Base-by-base conservation (phyloP, 1,284 basidiomycete species). In the Ustilago shanxiensis region DNA sequence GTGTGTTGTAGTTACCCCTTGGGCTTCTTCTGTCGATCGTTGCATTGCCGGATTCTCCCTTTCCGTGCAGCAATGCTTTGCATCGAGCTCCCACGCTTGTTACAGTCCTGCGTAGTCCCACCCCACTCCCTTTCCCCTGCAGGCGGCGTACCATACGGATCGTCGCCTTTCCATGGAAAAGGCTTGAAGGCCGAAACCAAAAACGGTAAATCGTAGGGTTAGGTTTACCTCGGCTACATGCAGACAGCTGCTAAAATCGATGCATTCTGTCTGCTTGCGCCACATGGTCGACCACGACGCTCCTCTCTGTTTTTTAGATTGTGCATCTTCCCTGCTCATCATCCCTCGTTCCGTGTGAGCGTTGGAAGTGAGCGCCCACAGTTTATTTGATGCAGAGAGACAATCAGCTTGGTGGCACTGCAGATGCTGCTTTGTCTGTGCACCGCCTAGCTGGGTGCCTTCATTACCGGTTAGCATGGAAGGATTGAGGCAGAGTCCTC, bases 31-130 rank as follows among this genome's bases (percentile, higher is more conserved):
- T 54, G 50, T 54, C 50, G 51, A 54, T 41, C 60, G 51, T 44
- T 54, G 60, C 60, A 53, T 61, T 44, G 29, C 51, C 51, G 57
- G 33, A 5, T 4, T 24, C 10, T 14, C 54, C 44, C 10, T 37
- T 45, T 33, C 35, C 20, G 11, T 14, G 35, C 53, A 41, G 10
- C 8, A 3, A 24, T 20, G 52, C 28, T 14, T 41, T 18, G 44
- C 41, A 47, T 49, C 29, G 20, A 2, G 2, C 60, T 61, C 60
- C 60, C 60, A 54, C 50, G 59, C 59, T 29, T 28, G 41, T 31
- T 29, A 16, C 16, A 1, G 16, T 39, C 47, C 57, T 37, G 6
- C 35, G 35, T 16, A n/a, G n/a, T 14, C 35, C 35, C 44, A 45
- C 44, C 44, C 44, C 44, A 6, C 11, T 45, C 44, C n/a, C n/a